A percentile compares a stretch with the other conserved stretches of the same genome.
phyloP scores from a whole-genome alignment of 2,329 filamentous ascomycete genomes.

The Pyricularia sp. region DNA sequence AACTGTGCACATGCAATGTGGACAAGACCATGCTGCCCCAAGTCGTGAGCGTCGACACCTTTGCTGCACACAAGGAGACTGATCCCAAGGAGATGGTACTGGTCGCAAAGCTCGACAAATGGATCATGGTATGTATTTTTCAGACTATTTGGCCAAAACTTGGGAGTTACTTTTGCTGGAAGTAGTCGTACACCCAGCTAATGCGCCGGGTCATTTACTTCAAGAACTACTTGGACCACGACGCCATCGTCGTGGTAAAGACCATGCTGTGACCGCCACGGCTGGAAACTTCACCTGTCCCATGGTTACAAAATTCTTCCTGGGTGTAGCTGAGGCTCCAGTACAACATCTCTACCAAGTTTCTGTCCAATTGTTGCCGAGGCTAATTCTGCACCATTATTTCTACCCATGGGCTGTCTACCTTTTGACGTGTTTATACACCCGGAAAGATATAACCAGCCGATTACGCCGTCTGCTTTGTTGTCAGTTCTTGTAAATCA shows the following conservation, averaged over 20 bases:
- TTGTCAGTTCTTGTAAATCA: background rate
- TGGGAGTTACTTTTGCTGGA: background rate
- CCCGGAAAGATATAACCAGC: background rate
- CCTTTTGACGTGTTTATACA: slow-evolving; percentile 2
- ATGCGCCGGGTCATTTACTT: background rate
- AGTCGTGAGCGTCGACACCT: background rate
- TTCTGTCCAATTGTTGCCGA: background rate
- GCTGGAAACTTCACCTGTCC: background rate
- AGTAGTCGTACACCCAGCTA: background rate
- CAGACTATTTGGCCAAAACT: too few relatives aligned
- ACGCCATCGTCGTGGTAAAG: background rate
- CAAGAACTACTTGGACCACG: background rate
- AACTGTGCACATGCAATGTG: background rate
- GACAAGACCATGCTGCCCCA: background rate
- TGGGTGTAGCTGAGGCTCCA: background rate
- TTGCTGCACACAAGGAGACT: background rate
- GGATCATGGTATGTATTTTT: background rate
- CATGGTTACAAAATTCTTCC: background rate
- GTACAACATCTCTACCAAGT: background rate
- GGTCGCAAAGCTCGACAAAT: background rate
- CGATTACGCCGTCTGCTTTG: background rate
- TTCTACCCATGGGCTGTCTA: slow-evolving; percentile 1
- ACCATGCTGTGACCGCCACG: background rate
- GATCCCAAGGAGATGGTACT: slow-evolving; percentile 2
- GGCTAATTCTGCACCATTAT: background rate